Evolutionary conservation across 352 stramenopile genomes (phyloP), one percentile per base, ranked within the genome.

Genomic region (Blastocystis sp.): DNA sequence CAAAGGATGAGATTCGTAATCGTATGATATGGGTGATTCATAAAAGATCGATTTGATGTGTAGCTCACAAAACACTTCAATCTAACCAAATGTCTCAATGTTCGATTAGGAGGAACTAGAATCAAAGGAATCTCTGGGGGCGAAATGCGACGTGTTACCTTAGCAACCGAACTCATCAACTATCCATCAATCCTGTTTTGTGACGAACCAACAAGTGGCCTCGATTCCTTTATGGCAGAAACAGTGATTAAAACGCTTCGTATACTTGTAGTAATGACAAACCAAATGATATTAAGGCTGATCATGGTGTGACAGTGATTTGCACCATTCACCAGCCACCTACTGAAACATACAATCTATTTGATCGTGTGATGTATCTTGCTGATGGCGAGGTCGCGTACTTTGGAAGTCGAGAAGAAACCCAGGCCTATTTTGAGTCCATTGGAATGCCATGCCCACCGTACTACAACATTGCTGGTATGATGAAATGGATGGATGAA

Each of bases 201-300:
- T 39, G 76, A 88, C 54, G 76, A 88, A 43, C 76, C 76, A 26
- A 88, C 76, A 18, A 76, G 59, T 37, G 76, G 76, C 9, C 62
- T 88, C 54, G 76, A 88, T 70, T 88, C 76, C 59, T 88, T 64
- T 43, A 88, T 88, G 76, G 76, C 76, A 20, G 76, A 88, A 43
- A 76, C 59, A 16, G 76, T 88, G 30, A 88, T 88, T 24, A 54
- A 62, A 47, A 76, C 64, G 20, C 64, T 88, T 9, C 59, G 64
- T 18, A 37, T 88, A 11, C 54, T 88, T 13, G 76, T 88, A 88
- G 13, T 13, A 11, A 16, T 24, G 16, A 8, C 20, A 45, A 16
- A 34, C 18, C 39, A 9, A 24, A 20, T 30, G 30, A 6, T 20
- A 81, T 34, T 24, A 18, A 88, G 76, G 59, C 76, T 26, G 50